phyloP scores from a whole-genome alignment of 2,329 filamentous ascomycete species.

The Botrytis pseudocinerea region DNA sequence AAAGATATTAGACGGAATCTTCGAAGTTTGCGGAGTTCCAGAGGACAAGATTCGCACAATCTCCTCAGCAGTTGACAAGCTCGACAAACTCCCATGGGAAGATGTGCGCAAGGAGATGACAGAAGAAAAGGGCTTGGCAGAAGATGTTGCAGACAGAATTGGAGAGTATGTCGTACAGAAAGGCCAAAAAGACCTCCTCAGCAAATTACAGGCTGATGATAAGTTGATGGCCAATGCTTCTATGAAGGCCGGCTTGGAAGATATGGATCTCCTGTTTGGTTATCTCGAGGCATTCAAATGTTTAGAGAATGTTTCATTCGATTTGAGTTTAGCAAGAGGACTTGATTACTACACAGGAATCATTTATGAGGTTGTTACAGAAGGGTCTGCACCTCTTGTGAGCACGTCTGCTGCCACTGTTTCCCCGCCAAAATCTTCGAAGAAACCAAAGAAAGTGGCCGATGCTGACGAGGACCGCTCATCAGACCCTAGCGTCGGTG shows the following conservation, averaged over 20 bases:
- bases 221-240: constrained; percentile 68
- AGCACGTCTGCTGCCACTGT: constrained; percentile 44
- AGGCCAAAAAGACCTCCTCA: constrained; percentile 72
- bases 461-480: constrained; percentile 65
- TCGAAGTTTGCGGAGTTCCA: constrained; percentile 87
- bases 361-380: constrained; percentile 77
- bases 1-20: constrained; percentile 90
- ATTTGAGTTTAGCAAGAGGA: constrained; percentile 84
- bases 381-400: constrained; percentile 52
- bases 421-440: constrained; percentile 42
- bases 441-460: constrained; percentile 50
- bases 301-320: constrained; percentile 76
- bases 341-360: constrained; percentile 84
- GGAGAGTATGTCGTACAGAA: constrained; percentile 80
- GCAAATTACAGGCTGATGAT: constrained; percentile 66
- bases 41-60: constrained; percentile 84
- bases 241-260: constrained; percentile 76
- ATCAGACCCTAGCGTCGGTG: constrained; percentile 76
- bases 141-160: constrained; percentile 80
- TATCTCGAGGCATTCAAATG: constrained; percentile 80
- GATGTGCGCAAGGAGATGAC: constrained; percentile 93
- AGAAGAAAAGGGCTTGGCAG: constrained; percentile 80
- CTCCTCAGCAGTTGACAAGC: constrained; percentile 90
- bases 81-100: constrained; percentile 89
- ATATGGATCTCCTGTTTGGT: constrained; percentile 77